Conservation (phyloP, 805 yeast species). For the Candida nanaspora region DNA sequence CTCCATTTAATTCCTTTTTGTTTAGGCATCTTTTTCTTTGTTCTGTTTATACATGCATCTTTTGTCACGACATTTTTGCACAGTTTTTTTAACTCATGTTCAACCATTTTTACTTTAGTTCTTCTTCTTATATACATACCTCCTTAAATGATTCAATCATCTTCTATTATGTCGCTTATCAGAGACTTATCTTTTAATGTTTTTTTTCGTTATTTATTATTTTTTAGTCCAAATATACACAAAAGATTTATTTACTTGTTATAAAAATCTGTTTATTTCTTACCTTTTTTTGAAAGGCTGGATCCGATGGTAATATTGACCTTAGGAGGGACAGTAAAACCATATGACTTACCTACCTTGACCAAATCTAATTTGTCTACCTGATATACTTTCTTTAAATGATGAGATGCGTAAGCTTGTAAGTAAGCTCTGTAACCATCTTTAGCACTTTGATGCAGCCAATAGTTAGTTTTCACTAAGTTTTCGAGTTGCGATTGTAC, state of each 20-base stretch:
- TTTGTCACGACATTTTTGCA: background rate
- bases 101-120: constrained; percentile 3
- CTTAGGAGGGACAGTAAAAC: constrained; percentile 92
- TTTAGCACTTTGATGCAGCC: constrained; percentile 91
- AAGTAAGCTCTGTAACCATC: constrained; percentile 96
- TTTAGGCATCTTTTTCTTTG: background rate
- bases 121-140: background rate
- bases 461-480: constrained; percentile 83
- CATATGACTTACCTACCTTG: constrained; percentile 93
- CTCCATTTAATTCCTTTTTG: background rate
- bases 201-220: too few species aligned
- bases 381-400: constrained; percentile 91
- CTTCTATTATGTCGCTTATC: too few species aligned
- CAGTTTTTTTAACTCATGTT: background rate
- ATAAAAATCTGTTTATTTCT: background rate
- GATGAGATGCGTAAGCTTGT: constrained; percentile 97
- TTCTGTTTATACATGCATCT: background rate
- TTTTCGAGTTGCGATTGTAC: constrained; percentile 92
- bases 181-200: too few species aligned
- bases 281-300: constrained; percentile 34
- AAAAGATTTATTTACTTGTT: too few species aligned
- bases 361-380: constrained; percentile 90
- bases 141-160: background rate
- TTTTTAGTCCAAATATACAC: too few species aligned
- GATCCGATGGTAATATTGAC: constrained; percentile 95